Conservation (phyloP, 1,139 yeast genomes). For the Debaryomyces subglobosus region DNA sequence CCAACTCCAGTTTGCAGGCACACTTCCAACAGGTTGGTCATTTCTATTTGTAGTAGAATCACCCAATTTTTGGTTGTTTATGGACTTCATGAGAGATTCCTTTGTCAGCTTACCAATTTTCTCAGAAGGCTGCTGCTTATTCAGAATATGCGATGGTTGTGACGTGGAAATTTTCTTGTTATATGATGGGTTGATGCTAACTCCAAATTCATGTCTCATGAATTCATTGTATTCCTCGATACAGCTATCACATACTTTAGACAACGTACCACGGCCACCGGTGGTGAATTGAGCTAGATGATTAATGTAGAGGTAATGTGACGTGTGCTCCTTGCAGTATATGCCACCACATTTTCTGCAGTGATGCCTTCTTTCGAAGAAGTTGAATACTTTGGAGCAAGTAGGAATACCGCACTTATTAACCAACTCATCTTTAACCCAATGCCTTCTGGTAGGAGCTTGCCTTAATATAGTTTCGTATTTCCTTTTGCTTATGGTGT, state of each 20-base stretch:
- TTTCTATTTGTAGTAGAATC: conserved; percentile 15
- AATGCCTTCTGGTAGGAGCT: conserved; percentile 69
- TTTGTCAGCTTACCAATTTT: neutral
- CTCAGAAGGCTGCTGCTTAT: neutral
- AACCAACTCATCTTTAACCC: conserved; percentile 75
- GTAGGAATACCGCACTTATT: conserved; percentile 56
- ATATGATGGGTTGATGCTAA: conserved; percentile 12
- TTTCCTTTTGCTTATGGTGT: conserved; percentile 17
- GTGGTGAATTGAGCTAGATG: conserved; percentile 71
- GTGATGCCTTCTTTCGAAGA: conserved; percentile 88
- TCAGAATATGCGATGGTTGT: neutral
- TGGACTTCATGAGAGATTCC: neutral
- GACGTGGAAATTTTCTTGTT: neutral
- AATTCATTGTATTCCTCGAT: conserved; percentile 67
- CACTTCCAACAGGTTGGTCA: conserved; percentile 51
- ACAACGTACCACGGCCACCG: conserved; percentile 72
- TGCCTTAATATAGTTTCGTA: conserved; percentile 37
- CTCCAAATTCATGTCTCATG: conserved; percentile 45
- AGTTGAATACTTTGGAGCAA: conserved; percentile 68
- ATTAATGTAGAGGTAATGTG: conserved; percentile 63
- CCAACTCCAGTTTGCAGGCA: conserved; percentile 84
- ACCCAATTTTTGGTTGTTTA: neutral
- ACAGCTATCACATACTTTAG: conserved; percentile 81
- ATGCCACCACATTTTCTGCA: conserved; percentile 94
- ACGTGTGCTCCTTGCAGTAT: conserved; percentile 73